These are phyloP conservation scores for Brettanomyces anomalus DNA, from an alignment of 805 yeast species.

Conservation along the genomic window DNA sequence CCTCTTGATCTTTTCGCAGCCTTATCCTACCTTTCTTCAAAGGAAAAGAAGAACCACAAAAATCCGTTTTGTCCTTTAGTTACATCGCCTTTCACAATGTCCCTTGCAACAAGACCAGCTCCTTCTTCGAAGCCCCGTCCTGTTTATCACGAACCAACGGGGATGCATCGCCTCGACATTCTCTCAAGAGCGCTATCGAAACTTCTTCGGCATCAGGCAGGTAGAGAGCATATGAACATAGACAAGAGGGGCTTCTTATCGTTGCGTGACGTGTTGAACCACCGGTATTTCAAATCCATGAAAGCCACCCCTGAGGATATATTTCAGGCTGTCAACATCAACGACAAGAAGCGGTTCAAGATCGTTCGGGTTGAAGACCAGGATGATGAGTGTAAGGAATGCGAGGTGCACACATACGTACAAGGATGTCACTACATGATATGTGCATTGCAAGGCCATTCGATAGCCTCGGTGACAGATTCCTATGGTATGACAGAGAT, in stretches of 20 bases:
- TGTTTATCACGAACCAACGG: conserved; percentile 3
- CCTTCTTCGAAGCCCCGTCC: too few relatives aligned
- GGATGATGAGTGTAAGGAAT: background rate
- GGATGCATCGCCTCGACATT: background rate
- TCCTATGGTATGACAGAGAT: conserved; percentile 23
- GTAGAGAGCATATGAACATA: conserved; percentile 53
- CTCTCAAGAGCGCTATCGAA: conserved; percentile 72
- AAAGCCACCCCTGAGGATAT: conserved; percentile 51
- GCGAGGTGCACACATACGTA: conserved; percentile 3
- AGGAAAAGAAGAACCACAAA: too few relatives aligned
- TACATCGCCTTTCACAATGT: too few relatives aligned
- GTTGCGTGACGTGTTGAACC: conserved; percentile 42
- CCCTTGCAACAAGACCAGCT: too few relatives aligned
- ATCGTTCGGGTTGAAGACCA: conserved; percentile 19
- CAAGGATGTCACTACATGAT: conserved; percentile 29
- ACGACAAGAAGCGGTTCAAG: conserved; percentile 66
- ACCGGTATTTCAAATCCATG: conserved; percentile 49
- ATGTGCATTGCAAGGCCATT: conserved; percentile 95
- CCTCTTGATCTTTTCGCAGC: too few relatives aligned
- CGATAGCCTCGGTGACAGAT: conserved; percentile 38
- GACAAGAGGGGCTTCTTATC: conserved; percentile 60
- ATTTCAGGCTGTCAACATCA: conserved; percentile 46
- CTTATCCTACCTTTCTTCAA: too few relatives aligned
- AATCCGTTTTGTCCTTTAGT: too few relatives aligned
- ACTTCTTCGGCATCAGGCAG: conserved; percentile 81